A percentile compares a stretch with the other conserved stretches of the same genome.
These are phyloP conservation scores for Tylopilus vinaceipallidus DNA, from an alignment of 768 basidiomycete genomes.

Conservation along the genomic window DNA sequence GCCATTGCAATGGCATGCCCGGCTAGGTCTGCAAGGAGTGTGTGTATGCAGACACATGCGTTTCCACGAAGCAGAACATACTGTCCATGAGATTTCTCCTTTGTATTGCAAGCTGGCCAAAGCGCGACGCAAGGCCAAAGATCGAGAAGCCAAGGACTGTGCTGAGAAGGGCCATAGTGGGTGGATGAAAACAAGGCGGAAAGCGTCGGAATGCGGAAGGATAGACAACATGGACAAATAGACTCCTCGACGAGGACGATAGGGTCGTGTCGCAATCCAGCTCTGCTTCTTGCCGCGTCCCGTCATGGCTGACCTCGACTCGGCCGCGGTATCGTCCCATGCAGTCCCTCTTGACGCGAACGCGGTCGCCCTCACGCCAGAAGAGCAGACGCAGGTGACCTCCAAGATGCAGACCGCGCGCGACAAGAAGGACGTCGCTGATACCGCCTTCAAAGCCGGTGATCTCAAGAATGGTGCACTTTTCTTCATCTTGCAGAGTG, in stretches of 20 bases:
- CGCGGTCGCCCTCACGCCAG: slow-evolving; percentile 11
- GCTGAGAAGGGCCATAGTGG: slow-evolving; percentile 60
- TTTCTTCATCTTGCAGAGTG: not conserved
- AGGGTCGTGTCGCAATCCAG: too few relatives aligned
- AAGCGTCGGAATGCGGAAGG: slow-evolving; percentile 14
- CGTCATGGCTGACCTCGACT: slow-evolving; percentile 17
- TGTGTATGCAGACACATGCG: not conserved
- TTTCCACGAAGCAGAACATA: slow-evolving; percentile 41
- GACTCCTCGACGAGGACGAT: too few relatives aligned
- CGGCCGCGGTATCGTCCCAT: slow-evolving; percentile 5
- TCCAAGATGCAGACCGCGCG: slow-evolving; percentile 60
- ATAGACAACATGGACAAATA: slow-evolving; percentile 27
- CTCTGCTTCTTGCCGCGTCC: not conserved
- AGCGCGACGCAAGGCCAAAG: slow-evolving; percentile 79
- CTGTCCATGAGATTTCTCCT: slow-evolving; percentile 76
- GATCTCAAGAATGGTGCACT: slow-evolving; percentile 57
- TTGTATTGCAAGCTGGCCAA: slow-evolving; percentile 87
- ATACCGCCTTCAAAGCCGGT: slow-evolving; percentile 68
- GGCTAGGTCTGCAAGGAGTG: slow-evolving; percentile 53
- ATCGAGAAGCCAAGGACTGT: slow-evolving; percentile 76
- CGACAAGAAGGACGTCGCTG: slow-evolving; percentile 64
- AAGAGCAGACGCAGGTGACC: slow-evolving; percentile 31
- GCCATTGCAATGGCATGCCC: slow-evolving; percentile 70
- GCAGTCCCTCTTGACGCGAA: slow-evolving; percentile 20
- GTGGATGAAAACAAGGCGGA: not conserved